Evolutionary conservation across 306 rosid genomes (phyloP).

Genomic region (Senna siamea): DNA sequence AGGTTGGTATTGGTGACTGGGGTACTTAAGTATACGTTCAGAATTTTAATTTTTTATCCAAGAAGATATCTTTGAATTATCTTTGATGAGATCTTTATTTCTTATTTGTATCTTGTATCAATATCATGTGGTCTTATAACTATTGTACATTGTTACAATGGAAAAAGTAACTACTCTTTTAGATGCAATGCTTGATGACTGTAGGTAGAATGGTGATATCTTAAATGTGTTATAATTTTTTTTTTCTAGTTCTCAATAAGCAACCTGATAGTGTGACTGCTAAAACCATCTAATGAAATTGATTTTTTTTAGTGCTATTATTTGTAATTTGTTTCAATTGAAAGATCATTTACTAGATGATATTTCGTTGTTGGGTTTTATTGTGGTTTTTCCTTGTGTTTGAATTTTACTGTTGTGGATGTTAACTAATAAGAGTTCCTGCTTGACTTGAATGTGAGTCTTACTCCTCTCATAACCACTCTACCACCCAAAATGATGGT

Average conservation of each 20-base stretch:
- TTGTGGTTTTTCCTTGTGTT: constrained; percentile 1
- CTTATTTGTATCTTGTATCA: not conserved
- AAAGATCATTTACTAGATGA: not conserved
- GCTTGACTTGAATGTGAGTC: not conserved
- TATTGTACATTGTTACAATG: not conserved
- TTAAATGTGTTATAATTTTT: not conserved
- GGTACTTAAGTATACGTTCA: not conserved
- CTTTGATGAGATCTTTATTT: not conserved
- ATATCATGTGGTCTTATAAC: not conserved
- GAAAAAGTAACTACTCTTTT: not conserved
- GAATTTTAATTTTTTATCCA: not conserved
- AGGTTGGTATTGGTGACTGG: constrained; percentile 52
- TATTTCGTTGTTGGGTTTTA: not conserved
- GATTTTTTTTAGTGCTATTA: not conserved
- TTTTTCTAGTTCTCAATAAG: not conserved
- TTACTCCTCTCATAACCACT: not conserved
- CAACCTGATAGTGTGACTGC: not conserved
- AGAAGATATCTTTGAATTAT: not conserved
- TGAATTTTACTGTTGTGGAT: constrained; percentile 8
- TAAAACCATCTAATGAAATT: not conserved
- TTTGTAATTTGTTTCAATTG: not conserved
- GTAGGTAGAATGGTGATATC: not conserved
- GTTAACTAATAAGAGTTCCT: not conserved
- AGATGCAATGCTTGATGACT: not conserved
- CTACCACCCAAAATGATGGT: not conserved